Evolutionary conservation across 1,139 yeast species (phyloP).

Genomic region (Geotrichum citri-aurantii): DNA sequence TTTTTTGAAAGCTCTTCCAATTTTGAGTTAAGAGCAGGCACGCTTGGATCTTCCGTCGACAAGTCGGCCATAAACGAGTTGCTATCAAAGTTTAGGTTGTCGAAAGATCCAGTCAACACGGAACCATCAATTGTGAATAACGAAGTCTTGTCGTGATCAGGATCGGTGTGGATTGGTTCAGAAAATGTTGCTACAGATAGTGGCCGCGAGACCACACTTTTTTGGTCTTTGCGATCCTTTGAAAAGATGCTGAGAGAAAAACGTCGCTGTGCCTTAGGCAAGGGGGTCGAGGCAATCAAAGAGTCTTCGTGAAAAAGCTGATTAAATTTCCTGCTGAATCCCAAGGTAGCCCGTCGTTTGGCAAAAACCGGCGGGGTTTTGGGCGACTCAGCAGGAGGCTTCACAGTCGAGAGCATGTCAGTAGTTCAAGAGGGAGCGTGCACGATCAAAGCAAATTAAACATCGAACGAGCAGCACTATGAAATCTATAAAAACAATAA

Average conservation of each 20-base stretch:
- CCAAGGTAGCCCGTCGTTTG: background rate
- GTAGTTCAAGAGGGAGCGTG: background rate
- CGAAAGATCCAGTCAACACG: slow-evolving; percentile 1
- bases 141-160: background rate
- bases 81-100: slow-evolving; percentile 5
- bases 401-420: background rate
- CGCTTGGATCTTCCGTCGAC: background rate
- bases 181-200: background rate
- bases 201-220: background rate
- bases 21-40: background rate
- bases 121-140: background rate
- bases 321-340: background rate
- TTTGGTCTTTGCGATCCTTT: background rate
- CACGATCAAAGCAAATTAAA: background rate
- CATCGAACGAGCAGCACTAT: background rate
- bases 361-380: background rate
- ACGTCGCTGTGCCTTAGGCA: background rate
- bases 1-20: background rate
- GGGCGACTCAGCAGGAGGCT: background rate
- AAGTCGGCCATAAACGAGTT: background rate
- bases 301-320: too few species aligned
- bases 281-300: too few species aligned
- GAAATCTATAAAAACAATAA: background rate
- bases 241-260: slow-evolving; percentile 5
- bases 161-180: background rate